Base-by-base conservation (phyloP, 352 stramenopile genomes). In the Phytophthora ramorum region DNA sequence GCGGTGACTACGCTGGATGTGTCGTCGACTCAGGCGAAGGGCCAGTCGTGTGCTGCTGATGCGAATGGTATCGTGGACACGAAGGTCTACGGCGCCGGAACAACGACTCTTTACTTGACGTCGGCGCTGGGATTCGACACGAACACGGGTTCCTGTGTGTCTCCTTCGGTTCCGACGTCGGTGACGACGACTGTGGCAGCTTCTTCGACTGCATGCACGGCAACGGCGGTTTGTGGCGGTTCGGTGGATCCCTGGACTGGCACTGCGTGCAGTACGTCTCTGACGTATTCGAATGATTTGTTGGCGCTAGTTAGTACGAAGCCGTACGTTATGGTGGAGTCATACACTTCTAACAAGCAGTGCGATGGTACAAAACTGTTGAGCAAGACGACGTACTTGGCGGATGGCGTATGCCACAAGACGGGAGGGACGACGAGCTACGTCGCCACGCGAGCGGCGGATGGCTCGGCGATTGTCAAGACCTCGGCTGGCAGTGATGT, bases 371-470 rank as follows among this genome's bases (percentile, higher is more conserved):
- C 40, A 22, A 24, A 13, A 8, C n/a, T 61, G 6, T 24, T 10
- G 6, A 10, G 3, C 4, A 48, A 63, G n/a, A 41, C 26, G 16
- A 44, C 52, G 20, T 69, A 58, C 13, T 4, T 58, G 45, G 61
- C 61, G 9, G 52, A 69, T 14, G 61, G 61, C 16, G 57, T 43
- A 24, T 69, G 60, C 16, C 51, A 69, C 46, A 58, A 58, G 24
- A 28, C 5, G 24, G 24, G 24, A 28, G 24, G 24, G 35, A 57
- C 24, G 6, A 8, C 24, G n/a, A 54, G 48, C 10, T 56, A 45
- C n/a, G 24, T 20, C n/a, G 48, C 48, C 2, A 44, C 35, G 5
- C 41, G 48, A 47, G 14, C 3, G 10, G n/a, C n/a, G n/a, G n/a
- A n/a, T n/a, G n/a, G n/a, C n/a, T n/a, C n/a, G n/a, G n/a, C n/a